Conservation (phyloP, 2,329 filamentous ascomycete genomes). For the Ophiosphaerella herpotricha region DNA sequence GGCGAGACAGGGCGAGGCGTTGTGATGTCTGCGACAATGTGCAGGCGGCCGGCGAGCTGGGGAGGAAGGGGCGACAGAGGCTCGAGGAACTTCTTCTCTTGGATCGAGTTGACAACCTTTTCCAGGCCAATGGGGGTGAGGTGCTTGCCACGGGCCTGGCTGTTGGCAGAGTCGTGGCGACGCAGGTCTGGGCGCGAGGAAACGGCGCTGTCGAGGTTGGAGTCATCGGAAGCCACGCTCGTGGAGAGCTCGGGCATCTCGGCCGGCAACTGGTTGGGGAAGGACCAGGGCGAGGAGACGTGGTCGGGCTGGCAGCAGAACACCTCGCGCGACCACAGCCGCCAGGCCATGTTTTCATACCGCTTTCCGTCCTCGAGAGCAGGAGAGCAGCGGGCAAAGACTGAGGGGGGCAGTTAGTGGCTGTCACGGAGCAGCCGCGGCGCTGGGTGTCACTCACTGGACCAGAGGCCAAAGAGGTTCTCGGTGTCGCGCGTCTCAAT, state of each 20-base stretch:
- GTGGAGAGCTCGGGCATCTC: slow-evolving; percentile 53
- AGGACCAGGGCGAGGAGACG: slow-evolving; percentile 39
- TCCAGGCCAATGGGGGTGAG: slow-evolving; percentile 92
- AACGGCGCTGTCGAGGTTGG: slow-evolving; percentile 40
- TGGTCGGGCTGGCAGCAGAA: slow-evolving; percentile 76
- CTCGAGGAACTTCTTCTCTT: slow-evolving; percentile 75
- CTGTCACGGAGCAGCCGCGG: background rate
- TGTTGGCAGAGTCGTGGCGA: slow-evolving; percentile 71
- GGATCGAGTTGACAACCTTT: slow-evolving; percentile 91
- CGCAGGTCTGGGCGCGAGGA: slow-evolving; percentile 68
- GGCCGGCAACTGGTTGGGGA: slow-evolving; percentile 34
- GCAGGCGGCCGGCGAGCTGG: slow-evolving; percentile 38
- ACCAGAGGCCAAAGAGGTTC: slow-evolving; percentile 96
- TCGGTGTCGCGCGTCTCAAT: slow-evolving; percentile 92
- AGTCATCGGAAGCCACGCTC: slow-evolving; percentile 53
- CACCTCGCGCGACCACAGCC: slow-evolving; percentile 91
- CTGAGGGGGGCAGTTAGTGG: slow-evolving; percentile 53
- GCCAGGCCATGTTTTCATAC: slow-evolving; percentile 92
- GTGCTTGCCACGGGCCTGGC: slow-evolving; percentile 77
- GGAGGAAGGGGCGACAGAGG: slow-evolving; percentile 56
- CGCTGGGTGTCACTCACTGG: slow-evolving; percentile 65
- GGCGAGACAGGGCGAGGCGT: slow-evolving; percentile 52
- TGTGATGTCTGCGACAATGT: slow-evolving; percentile 13
- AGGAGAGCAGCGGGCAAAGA: slow-evolving; percentile 92
- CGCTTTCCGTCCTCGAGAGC: slow-evolving; percentile 91